Base-by-base conservation (phyloP, 495 filamentous ascomycete species). In the Clohesyomyces aquaticus region DNA sequence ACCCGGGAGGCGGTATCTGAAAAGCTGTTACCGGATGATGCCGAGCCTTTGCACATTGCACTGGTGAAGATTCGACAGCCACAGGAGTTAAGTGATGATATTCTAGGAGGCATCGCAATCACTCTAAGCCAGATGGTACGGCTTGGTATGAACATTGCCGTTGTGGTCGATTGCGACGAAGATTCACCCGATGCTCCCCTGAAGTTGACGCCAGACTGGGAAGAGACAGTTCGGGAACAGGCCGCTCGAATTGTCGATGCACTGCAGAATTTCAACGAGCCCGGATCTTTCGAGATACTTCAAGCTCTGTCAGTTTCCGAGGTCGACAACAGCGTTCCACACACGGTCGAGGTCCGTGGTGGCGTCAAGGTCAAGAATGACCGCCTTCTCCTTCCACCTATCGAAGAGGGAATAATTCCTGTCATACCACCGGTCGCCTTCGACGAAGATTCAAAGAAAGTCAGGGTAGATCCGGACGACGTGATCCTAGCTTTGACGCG, bases 1-100 rank as follows among this genome's bases (percentile, higher is more conserved):
- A 77, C 78, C 3, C 83, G 84, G 50, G 54, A 69, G 55, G 21
- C 59, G 4, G 32, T 61, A 16, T 45, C 62, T 8, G 54, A 53
- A 29, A 54, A 59, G 41, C 51, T 14, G 9, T 35, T 42, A 6
- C 25, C 27, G 28, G 60, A 67, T 18, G 48, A 26, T 21, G 48
- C 78, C 49, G 80, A 84, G 43, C 80, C 82, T 29, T 75, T 93
- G 22, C 91, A 97, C 74, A 77, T 96, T 29, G 92, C 94, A 11
- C 73, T 99, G 59, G 86, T 99, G 54, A 96, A 96, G 72, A 80
- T 98, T 46, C 84, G 87, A 41, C 82, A 81, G 23, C 88, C 90
- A 3, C 86, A 94, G 69, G 72, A 74, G 0, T 80, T 94, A 52
- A 81, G 87, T 69, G 83, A 92, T 55, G 73, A 76, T 6, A 88